These are phyloP conservation scores for Lophiostoma macrostomum DNA, from an alignment of 495 filamentous ascomycete genomes.

Conservation along the genomic window DNA sequence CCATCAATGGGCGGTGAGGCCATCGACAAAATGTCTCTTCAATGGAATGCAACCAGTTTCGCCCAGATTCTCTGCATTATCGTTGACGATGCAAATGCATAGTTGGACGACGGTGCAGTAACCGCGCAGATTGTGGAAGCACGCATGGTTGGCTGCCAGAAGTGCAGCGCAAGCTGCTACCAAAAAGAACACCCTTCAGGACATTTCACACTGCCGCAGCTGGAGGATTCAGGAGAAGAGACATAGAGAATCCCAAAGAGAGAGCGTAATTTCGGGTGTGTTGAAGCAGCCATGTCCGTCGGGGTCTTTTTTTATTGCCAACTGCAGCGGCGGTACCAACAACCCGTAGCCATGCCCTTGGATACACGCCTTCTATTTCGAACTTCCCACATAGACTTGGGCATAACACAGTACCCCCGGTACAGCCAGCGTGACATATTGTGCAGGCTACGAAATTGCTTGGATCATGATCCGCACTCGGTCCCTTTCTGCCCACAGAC, in stretches of 20 bases:
- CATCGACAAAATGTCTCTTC: too few species aligned
- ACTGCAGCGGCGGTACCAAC: conserved; percentile 4
- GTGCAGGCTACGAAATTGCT: conserved; percentile 7
- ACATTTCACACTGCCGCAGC: too few species aligned
- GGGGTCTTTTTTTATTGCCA: conserved; percentile 10
- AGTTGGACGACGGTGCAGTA: too few species aligned
- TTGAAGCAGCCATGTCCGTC: conserved; percentile 1
- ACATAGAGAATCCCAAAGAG: neutral
- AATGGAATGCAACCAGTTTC: too few species aligned
- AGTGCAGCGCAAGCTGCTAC: too few species aligned
- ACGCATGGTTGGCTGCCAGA: too few species aligned
- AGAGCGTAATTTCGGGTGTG: neutral
- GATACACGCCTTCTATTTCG: conserved; percentile 17
- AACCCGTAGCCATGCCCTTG: conserved; percentile 17
- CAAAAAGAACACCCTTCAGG: too few species aligned
- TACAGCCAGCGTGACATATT: conserved; percentile 10
- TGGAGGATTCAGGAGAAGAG: neutral
- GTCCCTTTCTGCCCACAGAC: conserved; percentile 13
- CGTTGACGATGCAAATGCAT: too few species aligned
- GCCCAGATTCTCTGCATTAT: too few species aligned
- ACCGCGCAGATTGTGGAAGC: too few species aligned
- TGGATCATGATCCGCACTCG: conserved; percentile 20
- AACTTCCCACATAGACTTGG: neutral
- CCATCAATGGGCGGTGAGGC: conserved; percentile 26
- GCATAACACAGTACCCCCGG: neutral